Conservation (phyloP, 371 early-diverging fungal genomes). For the Mucor saturninus region DNA sequence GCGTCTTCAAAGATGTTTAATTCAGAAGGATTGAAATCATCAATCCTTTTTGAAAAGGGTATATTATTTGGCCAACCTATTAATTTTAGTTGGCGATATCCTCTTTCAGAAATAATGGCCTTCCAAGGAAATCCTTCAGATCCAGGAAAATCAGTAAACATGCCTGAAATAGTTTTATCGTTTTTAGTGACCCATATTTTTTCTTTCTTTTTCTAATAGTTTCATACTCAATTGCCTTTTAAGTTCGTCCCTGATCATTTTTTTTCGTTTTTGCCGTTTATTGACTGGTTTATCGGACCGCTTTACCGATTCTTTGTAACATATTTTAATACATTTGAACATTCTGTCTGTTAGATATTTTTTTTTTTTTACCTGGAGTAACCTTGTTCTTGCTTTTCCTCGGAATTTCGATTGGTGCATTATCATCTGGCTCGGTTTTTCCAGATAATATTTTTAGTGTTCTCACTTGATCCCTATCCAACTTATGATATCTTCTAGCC, state of each 20-base stretch:
- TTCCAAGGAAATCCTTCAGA: slow-evolving; percentile 6
- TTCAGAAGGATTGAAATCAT: slow-evolving; percentile 3
- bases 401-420: too few species aligned
- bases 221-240: slow-evolving; percentile 2
- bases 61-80: not conserved
- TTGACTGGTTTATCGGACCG: not conserved
- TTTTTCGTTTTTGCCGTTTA: slow-evolving; percentile 4
- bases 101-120: not conserved
- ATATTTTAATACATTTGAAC: not conserved
- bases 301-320: not conserved
- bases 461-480: not conserved
- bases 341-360: not conserved
- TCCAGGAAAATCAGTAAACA: not conserved
- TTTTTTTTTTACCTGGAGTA: not conserved
- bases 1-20: not conserved
- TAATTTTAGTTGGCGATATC: not conserved
- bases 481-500: not conserved
- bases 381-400: not conserved
- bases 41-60: slow-evolving; percentile 1
- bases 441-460: not conserved
- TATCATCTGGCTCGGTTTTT: too few species aligned
- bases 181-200: not conserved
- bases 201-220: not conserved
- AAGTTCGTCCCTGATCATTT: not conserved
- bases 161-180: not conserved